Evolutionary conservation across 257 asterid genomes (phyloP).

Genomic region (Petunia axillaris): DNA sequence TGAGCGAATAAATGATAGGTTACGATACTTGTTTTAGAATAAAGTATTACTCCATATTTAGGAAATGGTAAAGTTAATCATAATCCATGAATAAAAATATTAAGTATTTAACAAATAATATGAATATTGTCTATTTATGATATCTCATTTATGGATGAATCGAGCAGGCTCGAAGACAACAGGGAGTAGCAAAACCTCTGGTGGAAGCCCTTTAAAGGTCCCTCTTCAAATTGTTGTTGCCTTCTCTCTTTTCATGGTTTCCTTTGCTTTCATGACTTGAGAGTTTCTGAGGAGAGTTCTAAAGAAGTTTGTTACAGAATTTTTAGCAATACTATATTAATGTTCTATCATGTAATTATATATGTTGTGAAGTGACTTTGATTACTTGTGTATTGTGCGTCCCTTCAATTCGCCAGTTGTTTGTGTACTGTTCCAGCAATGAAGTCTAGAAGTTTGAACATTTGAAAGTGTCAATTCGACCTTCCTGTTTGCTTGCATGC

Average conservation of each 20-base stretch:
- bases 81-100: too few species aligned
- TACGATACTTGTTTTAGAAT: not conserved
- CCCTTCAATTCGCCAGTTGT: not conserved
- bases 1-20: not conserved
- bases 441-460: not conserved
- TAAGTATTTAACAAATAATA: too few species aligned
- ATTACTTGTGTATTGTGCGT: not conserved
- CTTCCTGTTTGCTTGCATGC: too few species aligned
- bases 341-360: not conserved
- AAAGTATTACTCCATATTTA: not conserved
- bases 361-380: not conserved
- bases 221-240: constrained; percentile 30
- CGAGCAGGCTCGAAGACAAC: constrained; percentile 54
- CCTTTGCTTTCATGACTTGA: not conserved
- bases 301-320: not conserved
- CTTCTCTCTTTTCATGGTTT: constrained; percentile 39
- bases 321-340: not conserved
- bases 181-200: constrained; percentile 38
- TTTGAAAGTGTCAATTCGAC: too few species aligned
- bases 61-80: not conserved
- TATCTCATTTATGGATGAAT: not conserved
- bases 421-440: not conserved
- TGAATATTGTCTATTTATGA: not conserved
- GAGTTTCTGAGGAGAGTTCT: not conserved
- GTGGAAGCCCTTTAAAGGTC: constrained; percentile 32